Conservation (phyloP, 495 filamentous ascomycete species). For the Xeromyces bisporus region DNA sequence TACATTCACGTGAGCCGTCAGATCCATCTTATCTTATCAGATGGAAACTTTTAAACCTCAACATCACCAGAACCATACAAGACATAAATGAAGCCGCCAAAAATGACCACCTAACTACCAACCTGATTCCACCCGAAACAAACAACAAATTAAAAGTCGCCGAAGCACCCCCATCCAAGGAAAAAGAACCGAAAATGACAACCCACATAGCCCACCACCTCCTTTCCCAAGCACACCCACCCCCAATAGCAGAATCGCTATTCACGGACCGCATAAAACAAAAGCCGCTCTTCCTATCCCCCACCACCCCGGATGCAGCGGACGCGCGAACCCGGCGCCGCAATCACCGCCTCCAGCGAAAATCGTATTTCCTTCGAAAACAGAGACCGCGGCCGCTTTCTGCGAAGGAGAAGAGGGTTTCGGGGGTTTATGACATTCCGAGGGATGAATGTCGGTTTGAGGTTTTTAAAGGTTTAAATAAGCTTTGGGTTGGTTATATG, state of each 20-base stretch:
- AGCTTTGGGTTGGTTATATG: constrained; percentile 72
- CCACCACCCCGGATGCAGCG: constrained; percentile 43
- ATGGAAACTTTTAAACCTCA: too few species aligned
- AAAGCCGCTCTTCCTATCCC: constrained; percentile 63
- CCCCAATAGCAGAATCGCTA: constrained; percentile 48
- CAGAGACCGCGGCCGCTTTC: constrained; percentile 64
- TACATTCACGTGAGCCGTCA: too few species aligned
- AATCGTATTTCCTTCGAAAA: constrained; percentile 36
- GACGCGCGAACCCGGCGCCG: constrained; percentile 53
- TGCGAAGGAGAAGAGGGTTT: constrained; percentile 56
- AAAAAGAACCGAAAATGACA: too few species aligned
- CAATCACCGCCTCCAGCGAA: constrained; percentile 35
- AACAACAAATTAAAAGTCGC: too few species aligned
- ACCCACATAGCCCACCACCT: constrained; percentile 50
- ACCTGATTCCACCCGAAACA: too few species aligned
- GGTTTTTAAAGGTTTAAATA: constrained; percentile 59
- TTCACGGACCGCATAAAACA: constrained; percentile 67
- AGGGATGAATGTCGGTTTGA: constrained; percentile 49
- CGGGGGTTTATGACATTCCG: constrained; percentile 58
- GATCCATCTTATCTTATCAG: too few species aligned
- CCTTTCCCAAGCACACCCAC: constrained; percentile 57
- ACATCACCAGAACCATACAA: too few species aligned
- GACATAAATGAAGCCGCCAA: too few species aligned
- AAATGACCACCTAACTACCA: too few species aligned
- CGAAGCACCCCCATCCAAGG: too few species aligned